These are phyloP conservation scores for Zygoascus biomembranicola DNA, from an alignment of 805 yeast species.

Conservation along the genomic window DNA sequence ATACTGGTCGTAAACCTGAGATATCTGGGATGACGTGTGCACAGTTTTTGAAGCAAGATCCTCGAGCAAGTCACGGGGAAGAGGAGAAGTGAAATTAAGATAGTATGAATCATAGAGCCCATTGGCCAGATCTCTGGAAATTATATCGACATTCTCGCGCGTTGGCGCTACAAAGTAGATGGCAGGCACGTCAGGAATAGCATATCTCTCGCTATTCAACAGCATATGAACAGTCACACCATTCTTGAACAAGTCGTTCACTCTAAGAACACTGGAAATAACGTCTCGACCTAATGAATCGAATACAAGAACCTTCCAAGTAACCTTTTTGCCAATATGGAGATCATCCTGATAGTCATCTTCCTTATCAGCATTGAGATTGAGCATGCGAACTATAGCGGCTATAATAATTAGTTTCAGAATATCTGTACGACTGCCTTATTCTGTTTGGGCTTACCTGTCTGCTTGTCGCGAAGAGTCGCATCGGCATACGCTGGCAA, in stretches of 20 bases:
- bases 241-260: constrained; percentile 78
- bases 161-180: constrained; percentile 89
- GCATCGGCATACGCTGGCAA: constrained; percentile 6
- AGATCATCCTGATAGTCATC: constrained; percentile 36
- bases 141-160: constrained; percentile 56
- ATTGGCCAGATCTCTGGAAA: constrained; percentile 62
- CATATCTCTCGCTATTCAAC: constrained; percentile 62
- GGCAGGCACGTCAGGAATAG: constrained; percentile 90
- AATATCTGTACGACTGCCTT: background rate
- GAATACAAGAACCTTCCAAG: constrained; percentile 87
- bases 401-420: constrained; percentile 17
- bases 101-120: constrained; percentile 75
- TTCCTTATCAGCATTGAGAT: constrained; percentile 44
- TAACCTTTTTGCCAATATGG: constrained; percentile 28
- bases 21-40: constrained; percentile 57
- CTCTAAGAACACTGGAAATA: constrained; percentile 84
- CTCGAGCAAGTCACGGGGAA: constrained; percentile 73
- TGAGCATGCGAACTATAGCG: constrained; percentile 73
- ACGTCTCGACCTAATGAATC: constrained; percentile 78
- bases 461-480: constrained; percentile 27
- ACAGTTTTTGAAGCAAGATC: constrained; percentile 78
- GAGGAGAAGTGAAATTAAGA: constrained; percentile 77
- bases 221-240: constrained; percentile 89
- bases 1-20: constrained; percentile 92
- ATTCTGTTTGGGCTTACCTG: constrained; percentile 13